These are phyloP conservation scores for Penicillium parvum DNA, from an alignment of 495 filamentous ascomycete species.

Conservation along the genomic window DNA sequence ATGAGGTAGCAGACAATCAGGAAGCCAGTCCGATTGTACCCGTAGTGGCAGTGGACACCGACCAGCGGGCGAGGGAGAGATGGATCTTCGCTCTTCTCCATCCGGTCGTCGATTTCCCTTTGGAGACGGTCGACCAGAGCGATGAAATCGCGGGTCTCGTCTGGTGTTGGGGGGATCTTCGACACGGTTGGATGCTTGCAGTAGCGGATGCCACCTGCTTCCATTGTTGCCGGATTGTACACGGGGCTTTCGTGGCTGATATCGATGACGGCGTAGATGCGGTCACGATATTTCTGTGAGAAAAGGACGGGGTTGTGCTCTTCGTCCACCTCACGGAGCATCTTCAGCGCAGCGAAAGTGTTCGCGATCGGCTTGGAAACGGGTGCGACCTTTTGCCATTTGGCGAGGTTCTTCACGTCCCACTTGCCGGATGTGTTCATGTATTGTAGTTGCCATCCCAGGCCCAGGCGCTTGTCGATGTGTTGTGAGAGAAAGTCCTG, in stretches of 20 bases:
- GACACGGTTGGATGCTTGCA: conserved; percentile 87
- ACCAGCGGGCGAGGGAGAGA: conserved; percentile 50
- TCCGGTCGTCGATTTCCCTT: conserved; percentile 36
- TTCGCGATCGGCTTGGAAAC: conserved; percentile 72
- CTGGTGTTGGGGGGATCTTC: conserved; percentile 77
- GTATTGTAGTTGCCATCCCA: conserved; percentile 87
- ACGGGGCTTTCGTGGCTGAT: conserved; percentile 84
- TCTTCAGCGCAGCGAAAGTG: conserved; percentile 83
- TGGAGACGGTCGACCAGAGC: conserved; percentile 67
- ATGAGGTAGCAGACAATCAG: conserved; percentile 89
- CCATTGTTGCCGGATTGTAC: conserved; percentile 73
- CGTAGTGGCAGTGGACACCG: conserved; percentile 93
- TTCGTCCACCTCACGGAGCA: conserved; percentile 80
- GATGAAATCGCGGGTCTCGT: conserved; percentile 76
- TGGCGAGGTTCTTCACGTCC: conserved; percentile 94
- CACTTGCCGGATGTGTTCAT: conserved; percentile 87
- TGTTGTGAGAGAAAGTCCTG: conserved; percentile 73
- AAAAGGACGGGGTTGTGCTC: conserved; percentile 74
- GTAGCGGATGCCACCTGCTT: conserved; percentile 69
- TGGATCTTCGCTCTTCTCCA: conserved; percentile 41
- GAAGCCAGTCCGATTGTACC: conserved; percentile 88
- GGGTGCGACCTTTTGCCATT: conserved; percentile 76
- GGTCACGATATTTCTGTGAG: conserved; percentile 58
- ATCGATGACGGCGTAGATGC: conserved; percentile 74
- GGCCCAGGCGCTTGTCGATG: conserved; percentile 69